Conservation (phyloP, 176 grass and related monocot genomes). For the Cocos nucifera region DNA sequence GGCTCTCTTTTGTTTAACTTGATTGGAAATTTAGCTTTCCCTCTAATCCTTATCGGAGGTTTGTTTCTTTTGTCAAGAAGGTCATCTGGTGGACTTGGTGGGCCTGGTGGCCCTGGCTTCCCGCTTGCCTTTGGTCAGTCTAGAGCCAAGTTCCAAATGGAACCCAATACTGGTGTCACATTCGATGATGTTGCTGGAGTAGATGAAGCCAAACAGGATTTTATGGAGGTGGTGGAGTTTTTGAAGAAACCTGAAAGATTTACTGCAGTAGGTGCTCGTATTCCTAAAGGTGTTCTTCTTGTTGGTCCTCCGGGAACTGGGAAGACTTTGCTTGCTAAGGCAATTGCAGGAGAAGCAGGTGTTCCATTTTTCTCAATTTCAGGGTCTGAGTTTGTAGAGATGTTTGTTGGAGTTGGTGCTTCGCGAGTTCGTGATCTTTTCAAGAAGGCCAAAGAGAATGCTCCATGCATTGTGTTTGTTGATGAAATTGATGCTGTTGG, state of each 20-base stretch:
- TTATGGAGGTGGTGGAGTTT: slow-evolving; percentile 98
- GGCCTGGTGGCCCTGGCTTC: slow-evolving; percentile 78
- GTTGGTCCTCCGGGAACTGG: slow-evolving; percentile 92
- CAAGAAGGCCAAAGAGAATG: slow-evolving; percentile 98
- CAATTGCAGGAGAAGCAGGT: slow-evolving; percentile 93
- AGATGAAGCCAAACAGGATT: slow-evolving; percentile 90
- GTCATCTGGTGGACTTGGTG: slow-evolving; percentile 75
- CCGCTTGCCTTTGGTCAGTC: slow-evolving; percentile 89
- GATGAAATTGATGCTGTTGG: too few species aligned
- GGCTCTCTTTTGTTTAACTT: slow-evolving; percentile 83
- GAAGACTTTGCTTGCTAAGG: slow-evolving; percentile 95
- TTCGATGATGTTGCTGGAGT: slow-evolving; percentile 97
- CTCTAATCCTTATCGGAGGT: slow-evolving; percentile 89
- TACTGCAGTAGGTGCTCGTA: slow-evolving; percentile 92
- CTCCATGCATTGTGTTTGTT: slow-evolving; percentile 95
- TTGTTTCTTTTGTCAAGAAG: slow-evolving; percentile 85
- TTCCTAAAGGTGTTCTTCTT: slow-evolving; percentile 97
- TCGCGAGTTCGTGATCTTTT: slow-evolving; percentile 94
- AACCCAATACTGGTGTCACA: slow-evolving; percentile 93
- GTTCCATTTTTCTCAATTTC: slow-evolving; percentile 99
- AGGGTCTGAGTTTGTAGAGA: slow-evolving; percentile 95
- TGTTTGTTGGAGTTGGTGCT: slow-evolving; percentile 98
- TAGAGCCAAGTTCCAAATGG: slow-evolving; percentile 98
- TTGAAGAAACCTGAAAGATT: slow-evolving; percentile 96
- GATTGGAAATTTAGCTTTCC: slow-evolving; percentile 91